Evolutionary conservation across 345 rosid genomes (phyloP).

Genomic region (Clarkia xantiana): DNA sequence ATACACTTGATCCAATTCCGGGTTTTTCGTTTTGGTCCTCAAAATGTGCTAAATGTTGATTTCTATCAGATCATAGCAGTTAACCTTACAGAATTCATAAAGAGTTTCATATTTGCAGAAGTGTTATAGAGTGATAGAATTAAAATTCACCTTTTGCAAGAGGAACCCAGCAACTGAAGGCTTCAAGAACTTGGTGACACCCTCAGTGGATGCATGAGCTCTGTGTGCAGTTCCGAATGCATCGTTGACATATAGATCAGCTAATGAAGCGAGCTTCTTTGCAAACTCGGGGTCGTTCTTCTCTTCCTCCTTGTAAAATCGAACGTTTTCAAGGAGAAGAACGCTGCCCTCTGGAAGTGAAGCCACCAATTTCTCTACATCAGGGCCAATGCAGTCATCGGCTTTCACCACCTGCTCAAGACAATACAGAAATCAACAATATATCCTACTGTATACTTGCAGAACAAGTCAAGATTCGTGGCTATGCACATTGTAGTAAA

Average conservation of each 20-base stretch:
- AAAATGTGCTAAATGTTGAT: no score
- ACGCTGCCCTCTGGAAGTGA: constrained; percentile 83
- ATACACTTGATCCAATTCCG: no score
- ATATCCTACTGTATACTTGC: no score
- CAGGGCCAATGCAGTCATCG: constrained; percentile 82
- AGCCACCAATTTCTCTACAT: constrained; percentile 71
- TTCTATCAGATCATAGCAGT: no score
- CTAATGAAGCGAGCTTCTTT: constrained; percentile 84
- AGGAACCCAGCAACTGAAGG: constrained; percentile 96
- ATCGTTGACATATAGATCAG: constrained; percentile 86
- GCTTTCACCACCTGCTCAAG: constrained; percentile 52
- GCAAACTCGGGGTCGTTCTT: constrained; percentile 90
- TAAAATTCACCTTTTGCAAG: constrained; percentile 57
- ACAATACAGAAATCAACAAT: neutral
- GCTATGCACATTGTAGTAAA: no score
- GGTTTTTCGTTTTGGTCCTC: no score
- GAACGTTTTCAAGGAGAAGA: constrained; percentile 82
- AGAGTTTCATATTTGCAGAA: neutral
- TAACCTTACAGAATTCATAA: no score
- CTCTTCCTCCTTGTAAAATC: constrained; percentile 90
- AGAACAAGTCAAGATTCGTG: no score
- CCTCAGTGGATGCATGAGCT: constrained; percentile 97
- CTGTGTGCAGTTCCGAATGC: constrained; percentile 96
- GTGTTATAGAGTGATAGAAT: neutral
- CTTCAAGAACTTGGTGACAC: constrained; percentile 76